Base-by-base conservation (phyloP, 495 filamentous ascomycete species). In the Penicillium soppii region DNA sequence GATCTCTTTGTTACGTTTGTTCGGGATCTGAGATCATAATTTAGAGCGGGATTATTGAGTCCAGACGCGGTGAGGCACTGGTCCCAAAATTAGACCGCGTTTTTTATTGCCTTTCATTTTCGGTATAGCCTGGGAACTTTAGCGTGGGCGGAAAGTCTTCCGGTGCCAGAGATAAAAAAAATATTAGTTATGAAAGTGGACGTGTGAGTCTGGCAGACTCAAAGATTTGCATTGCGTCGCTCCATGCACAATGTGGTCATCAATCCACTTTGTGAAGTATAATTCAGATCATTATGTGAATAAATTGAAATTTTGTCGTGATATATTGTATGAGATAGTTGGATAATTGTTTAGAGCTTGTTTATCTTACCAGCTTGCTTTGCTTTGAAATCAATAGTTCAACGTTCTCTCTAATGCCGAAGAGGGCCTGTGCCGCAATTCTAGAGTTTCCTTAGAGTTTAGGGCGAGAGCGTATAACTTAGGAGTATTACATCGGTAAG, bases 1-100 rank as follows among this genome's bases (percentile, higher is more conserved):
- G 2, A 17, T 36, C 43, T 43, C 49, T 57, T 63, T 60, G 43
- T 60, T 23, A 35, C 12, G n/a, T 27, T 51, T 36, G 38, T 41
- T 2, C 35, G 12, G 15, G 12, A 43, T 43, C 48, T 23, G 38
- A 26, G 22, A 27, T 50, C 20, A 12, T n/a, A 32, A 23, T 23
- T 49, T 40, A 20, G 17, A 15, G 23, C 21, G 25, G 35, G 25
- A 49, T 40, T 32, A 6, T 49, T 26, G 46, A 32, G 19, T 33
- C 19, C 5, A 22, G 17, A 38, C 21, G 19, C 17, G 6, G 26
- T 5, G n/a, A 22, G 32, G 22, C n/a, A 36, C 3, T 27, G 13
- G 49, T 15, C 53, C 25, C 54, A 46, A 50, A 50, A 50, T 45
- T 54, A 16, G 38, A 37, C 6, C 26, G 10, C 8, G 41, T 6